These are phyloP conservation scores for Vitis hybrid DNA, from an alignment of 177 flowering plant species.

Conservation along the genomic window DNA sequence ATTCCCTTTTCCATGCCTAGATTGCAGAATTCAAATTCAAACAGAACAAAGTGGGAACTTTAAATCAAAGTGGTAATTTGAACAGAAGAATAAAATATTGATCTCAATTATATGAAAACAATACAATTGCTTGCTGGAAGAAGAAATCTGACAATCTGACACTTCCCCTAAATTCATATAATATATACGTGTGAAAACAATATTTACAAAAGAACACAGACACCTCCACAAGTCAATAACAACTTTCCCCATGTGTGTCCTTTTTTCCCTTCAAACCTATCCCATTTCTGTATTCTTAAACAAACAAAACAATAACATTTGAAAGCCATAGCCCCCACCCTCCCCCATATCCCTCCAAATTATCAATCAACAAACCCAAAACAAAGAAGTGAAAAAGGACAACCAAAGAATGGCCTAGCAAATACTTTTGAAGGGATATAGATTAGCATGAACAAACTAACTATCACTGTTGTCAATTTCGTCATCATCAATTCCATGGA, in stretches of 20 bases:
- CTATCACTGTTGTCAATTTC: conserved; percentile 18
- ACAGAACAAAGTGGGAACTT: no score
- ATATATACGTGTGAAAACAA: neutral
- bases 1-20: no score
- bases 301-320: neutral
- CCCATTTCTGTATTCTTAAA: neutral
- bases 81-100: no score
- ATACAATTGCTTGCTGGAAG: no score
- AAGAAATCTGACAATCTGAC: no score
- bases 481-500: conserved; percentile 46
- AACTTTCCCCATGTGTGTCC: neutral
- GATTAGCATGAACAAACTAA: neutral
- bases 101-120: no score
- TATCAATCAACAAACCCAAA: neutral
- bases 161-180: neutral
- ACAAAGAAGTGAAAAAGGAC: neutral
- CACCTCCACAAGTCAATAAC: neutral
- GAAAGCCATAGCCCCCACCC: neutral
- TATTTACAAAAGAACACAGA: neutral
- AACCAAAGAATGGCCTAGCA: neutral
- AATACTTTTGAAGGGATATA: neutral
- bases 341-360: neutral
- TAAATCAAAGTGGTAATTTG: no score
- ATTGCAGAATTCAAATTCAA: no score
- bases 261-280: neutral